Evolutionary conservation across 805 yeast species (phyloP).

Genomic region (Debaryomyces hansenii): DNA sequence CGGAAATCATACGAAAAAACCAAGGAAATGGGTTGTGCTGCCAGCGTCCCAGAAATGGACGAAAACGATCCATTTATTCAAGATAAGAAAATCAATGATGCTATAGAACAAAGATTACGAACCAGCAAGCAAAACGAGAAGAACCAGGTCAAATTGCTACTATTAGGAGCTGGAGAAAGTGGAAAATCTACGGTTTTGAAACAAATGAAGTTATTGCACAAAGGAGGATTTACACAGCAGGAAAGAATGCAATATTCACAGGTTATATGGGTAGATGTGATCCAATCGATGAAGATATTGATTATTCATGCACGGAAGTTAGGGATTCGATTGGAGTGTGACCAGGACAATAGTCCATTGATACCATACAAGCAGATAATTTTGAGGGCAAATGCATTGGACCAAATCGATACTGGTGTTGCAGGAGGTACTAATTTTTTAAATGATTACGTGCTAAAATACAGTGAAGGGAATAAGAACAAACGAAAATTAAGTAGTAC

Average conservation of each 20-base stretch:
- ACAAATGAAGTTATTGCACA: constrained; percentile 82
- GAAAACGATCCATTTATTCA: constrained; percentile 55
- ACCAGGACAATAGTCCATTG: constrained; percentile 48
- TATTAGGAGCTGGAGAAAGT: constrained; percentile 93
- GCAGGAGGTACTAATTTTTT: constrained; percentile 68
- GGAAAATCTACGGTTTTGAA: constrained; percentile 93
- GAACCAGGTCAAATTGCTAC: constrained; percentile 65
- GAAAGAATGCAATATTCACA: constrained; percentile 81
- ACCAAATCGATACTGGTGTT: constrained; percentile 59
- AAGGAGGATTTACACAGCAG: constrained; percentile 76
- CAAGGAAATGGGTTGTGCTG: constrained; percentile 64
- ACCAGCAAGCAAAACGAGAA: constrained; percentile 51
- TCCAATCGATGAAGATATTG: constrained; percentile 75
- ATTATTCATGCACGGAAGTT: constrained; percentile 73
- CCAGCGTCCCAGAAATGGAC: constrained; percentile 45
- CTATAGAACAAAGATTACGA: constrained; percentile 62
- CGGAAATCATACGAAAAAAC: neutral
- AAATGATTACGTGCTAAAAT: constrained; percentile 62
- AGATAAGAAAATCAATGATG: constrained; percentile 57
- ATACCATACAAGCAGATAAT: constrained; percentile 49
- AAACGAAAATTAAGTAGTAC: constrained; percentile 55
- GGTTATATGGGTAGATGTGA: constrained; percentile 90
- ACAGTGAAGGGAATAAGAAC: constrained; percentile 53
- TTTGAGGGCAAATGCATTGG: constrained; percentile 57
- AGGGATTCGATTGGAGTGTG: constrained; percentile 67